Conservation (phyloP, 352 stramenopile species). For the Globisporangium sylvaticum region DNA sequence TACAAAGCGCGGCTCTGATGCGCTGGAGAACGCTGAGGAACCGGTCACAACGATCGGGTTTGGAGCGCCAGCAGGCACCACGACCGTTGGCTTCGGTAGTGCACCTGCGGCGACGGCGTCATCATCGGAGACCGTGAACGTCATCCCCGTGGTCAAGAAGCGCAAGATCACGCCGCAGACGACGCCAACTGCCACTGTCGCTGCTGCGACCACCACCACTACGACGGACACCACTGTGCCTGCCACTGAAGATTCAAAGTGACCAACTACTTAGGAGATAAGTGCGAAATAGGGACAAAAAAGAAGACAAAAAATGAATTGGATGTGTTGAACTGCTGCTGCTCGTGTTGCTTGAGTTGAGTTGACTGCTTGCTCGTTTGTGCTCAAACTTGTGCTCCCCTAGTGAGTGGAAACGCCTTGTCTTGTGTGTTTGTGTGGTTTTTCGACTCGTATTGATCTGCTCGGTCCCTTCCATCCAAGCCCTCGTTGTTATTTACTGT, state of each 20-base stretch:
- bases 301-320: neutral
- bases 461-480: neutral
- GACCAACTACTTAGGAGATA: neutral
- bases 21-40: slow-evolving; percentile 8
- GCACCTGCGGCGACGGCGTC: slow-evolving; percentile 6
- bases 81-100: slow-evolving; percentile 52
- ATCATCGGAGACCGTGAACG: slow-evolving; percentile 40
- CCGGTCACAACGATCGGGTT: slow-evolving; percentile 73
- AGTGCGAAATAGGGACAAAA: neutral
- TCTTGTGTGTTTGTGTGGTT: neutral
- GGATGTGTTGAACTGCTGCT: neutral
- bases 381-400: neutral
- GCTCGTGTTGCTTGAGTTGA: neutral
- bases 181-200: neutral
- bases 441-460: neutral
- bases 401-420: neutral
- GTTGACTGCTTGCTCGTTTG: neutral
- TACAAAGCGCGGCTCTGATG: slow-evolving; percentile 6
- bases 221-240: neutral
- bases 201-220: neutral
- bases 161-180: slow-evolving; percentile 6
- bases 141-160: slow-evolving; percentile 24
- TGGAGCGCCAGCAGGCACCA: slow-evolving; percentile 18
- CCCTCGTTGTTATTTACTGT: neutral
- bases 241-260: neutral